Evolutionary conservation across 192 early-diverging fungal species (phyloP), one percentile per base, ranked within the genome.

Genomic region (Linnemannia zychae): DNA sequence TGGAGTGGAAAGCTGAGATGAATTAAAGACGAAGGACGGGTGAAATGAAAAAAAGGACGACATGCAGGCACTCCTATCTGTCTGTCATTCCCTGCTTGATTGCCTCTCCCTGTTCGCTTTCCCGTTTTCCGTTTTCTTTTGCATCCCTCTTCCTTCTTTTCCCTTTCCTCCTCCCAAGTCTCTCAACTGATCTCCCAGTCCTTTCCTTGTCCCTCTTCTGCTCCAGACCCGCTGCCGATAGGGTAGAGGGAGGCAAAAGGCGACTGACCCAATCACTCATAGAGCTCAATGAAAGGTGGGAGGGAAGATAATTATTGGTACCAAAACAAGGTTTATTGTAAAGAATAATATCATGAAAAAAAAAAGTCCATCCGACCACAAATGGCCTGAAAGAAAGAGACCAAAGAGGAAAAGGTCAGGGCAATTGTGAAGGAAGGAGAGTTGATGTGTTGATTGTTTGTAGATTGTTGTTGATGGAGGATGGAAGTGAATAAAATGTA

Each of bases 311-410:
- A 60, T 44, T 44, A 44, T 9, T 44, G 9, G 40, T 44, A 9
- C 3, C 40, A 60, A 31, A 53, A 24, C 52, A 22, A n/a, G 22
- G 52, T 16, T 36, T 20, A 57, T 57, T 57, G n/a, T 12, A 31
- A 31, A 22, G 15, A 63, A 31, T 31, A 44, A 44, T 3, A 44
- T 44, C 9, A 44, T 9, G 40, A 9, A 44, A 44, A 24, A 63
- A 63, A 22, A 63, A 63, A 63, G 57, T 63, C 57, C 57, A 63
- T 28, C 57, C 11, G 57, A 63, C 57, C 57, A 63, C 28, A 63
- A 31, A 28, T 31, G 12, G 28, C 57, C 57, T 63, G n/a, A 63
- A 63, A 63, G 57, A 63, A 63, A 53, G 52, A n/a, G 52, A 24
- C 2, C 18, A 22, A 6, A 18, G 52, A 53, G 52, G 52, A 52